Percentiles rank a stretch among this genome's conserved stretches.
These are phyloP conservation scores for Euptelea pleiosperma DNA, from an alignment of 164 flowering plant genomes.

Conservation along the genomic window DNA sequence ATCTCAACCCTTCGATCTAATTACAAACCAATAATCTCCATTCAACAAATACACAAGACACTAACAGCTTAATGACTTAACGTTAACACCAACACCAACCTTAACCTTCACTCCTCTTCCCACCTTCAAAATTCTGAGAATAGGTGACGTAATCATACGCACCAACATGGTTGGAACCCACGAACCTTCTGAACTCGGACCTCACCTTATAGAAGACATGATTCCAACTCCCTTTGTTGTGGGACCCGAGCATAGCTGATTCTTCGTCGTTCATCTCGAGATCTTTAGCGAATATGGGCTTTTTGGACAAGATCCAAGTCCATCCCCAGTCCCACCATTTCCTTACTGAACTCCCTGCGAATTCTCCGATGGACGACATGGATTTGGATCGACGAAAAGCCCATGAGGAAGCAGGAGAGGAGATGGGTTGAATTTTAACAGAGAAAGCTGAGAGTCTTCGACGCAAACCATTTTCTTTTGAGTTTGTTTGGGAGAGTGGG, in stretches of 20 bases:
- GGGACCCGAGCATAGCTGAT: slow-evolving; percentile 38
- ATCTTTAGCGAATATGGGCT: slow-evolving; percentile 66
- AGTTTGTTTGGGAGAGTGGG: slow-evolving; percentile 29
- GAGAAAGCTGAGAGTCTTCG: slow-evolving; percentile 55
- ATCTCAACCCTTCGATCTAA: too few relatives aligned
- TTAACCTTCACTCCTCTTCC: slow-evolving; percentile 9
- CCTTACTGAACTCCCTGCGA: slow-evolving; percentile 51
- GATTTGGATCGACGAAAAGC: slow-evolving; percentile 60
- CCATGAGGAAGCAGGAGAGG: slow-evolving; percentile 46
- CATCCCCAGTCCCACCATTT: slow-evolving; percentile 82
- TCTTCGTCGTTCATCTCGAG: slow-evolving; percentile 84
- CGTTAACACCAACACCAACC: too few relatives aligned
- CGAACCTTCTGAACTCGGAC: slow-evolving; percentile 48
- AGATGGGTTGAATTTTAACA: slow-evolving; percentile 38
- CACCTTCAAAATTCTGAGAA: slow-evolving; percentile 41
- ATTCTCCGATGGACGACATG: slow-evolving; percentile 47
- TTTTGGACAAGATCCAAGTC: slow-evolving; percentile 71
- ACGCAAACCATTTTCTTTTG: slow-evolving; percentile 30
- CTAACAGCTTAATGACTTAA: too few relatives aligned
- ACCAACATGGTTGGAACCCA: slow-evolving; percentile 32
- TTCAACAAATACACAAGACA: too few relatives aligned
- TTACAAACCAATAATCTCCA: too few relatives aligned
- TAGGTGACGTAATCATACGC: slow-evolving; percentile 44
- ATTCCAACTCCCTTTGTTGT: slow-evolving; percentile 58
- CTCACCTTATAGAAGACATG: slow-evolving; percentile 64